phyloP scores from a whole-genome alignment of 768 basidiomycete species.

The Pleurotus cornucopiae region DNA sequence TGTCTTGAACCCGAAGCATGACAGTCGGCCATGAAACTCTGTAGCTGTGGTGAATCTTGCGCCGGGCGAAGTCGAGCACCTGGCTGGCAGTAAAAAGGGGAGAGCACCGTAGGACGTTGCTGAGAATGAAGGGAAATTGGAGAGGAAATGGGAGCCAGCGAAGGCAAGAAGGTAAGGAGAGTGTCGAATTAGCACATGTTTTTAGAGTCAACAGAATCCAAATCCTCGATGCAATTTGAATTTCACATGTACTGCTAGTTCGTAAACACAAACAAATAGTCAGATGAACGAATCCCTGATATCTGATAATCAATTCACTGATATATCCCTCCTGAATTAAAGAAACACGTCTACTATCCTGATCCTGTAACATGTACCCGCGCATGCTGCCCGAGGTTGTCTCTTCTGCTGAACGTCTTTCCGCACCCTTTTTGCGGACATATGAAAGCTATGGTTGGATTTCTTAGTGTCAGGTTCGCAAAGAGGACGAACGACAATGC shows the following conservation, averaged over 20 bases:
- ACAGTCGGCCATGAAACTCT: not conserved
- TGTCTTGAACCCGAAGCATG: not conserved
- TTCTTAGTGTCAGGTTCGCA: not conserved
- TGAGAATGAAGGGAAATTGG: not conserved
- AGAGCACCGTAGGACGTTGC: not conserved
- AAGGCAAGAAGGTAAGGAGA: not conserved
- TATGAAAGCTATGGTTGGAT: conserved; percentile 37
- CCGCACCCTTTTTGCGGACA: conserved; percentile 65
- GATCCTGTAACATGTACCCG: conserved; percentile 41
- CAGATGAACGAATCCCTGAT: not conserved
- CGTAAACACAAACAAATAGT: not conserved
- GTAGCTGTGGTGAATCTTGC: not conserved
- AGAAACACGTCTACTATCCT: not conserved
- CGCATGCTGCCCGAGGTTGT: conserved; percentile 76
- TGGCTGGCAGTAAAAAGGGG: no score
- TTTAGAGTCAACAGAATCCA: not conserved
- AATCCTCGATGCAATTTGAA: not conserved
- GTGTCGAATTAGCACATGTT: not conserved
- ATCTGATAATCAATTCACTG: not conserved
- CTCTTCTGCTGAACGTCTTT: conserved; percentile 68
- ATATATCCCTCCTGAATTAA: no score
- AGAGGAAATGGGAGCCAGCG: not conserved
- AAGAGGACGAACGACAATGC: not conserved
- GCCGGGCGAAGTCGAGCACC: no score
- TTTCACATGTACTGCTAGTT: conserved; percentile 1